Evolutionary conservation across 2,329 filamentous ascomycete genomes (phyloP).

Genomic region (Penicillium sp.): DNA sequence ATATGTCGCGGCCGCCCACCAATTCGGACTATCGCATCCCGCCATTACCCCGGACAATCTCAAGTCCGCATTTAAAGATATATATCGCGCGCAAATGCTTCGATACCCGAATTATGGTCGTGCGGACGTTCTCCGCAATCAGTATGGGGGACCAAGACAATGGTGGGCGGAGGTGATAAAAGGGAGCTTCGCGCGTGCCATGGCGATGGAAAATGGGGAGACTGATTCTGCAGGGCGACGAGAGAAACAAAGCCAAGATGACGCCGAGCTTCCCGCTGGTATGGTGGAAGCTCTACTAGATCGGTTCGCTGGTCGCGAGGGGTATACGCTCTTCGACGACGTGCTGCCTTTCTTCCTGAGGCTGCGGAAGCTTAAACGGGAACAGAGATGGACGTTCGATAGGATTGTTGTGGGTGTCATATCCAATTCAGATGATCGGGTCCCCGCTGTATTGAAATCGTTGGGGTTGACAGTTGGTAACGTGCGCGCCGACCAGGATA

Average conservation of each 20-base stretch:
- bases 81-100: constrained; percentile 32
- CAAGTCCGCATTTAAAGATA: constrained; percentile 37
- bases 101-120: constrained; percentile 46
- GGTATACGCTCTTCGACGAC: constrained; percentile 43
- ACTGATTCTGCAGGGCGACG: not conserved
- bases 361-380: constrained; percentile 23
- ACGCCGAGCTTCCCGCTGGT: constrained; percentile 30
- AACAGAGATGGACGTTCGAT: constrained; percentile 26
- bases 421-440: constrained; percentile 48
- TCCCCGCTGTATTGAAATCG: constrained; percentile 39
- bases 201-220: constrained; percentile 6
- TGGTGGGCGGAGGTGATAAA: constrained; percentile 47
- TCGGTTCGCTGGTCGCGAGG: constrained; percentile 40
- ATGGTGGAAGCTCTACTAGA: constrained; percentile 36
- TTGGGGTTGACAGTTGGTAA: constrained; percentile 40
- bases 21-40: constrained; percentile 34
- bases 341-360: constrained; percentile 37
- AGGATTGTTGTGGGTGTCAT: constrained; percentile 42
- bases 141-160: constrained; percentile 39
- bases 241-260: not conserved
- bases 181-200: constrained; percentile 33
- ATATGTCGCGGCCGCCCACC: constrained; percentile 40
- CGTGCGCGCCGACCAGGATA: constrained; percentile 32
- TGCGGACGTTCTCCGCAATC: constrained; percentile 33
- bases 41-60: constrained; percentile 28